These are phyloP conservation scores for Wallacemonas sp. DNA, from an alignment of 208 protist species.

Conservation along the genomic window DNA sequence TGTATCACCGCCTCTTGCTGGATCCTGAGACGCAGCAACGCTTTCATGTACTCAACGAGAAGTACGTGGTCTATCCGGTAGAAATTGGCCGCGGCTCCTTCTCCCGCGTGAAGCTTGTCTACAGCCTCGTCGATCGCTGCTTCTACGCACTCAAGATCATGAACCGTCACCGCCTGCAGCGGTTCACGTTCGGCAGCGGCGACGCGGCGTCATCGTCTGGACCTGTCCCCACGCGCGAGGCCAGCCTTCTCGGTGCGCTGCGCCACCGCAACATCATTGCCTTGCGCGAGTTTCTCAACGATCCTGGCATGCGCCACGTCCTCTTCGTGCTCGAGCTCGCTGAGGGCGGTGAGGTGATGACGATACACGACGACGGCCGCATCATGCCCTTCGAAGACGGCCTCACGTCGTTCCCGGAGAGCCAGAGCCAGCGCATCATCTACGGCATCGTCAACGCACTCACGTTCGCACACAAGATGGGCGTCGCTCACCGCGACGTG, in stretches of 20 bases:
- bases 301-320: constrained; percentile 76
- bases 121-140: constrained; percentile 37
- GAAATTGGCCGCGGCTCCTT: constrained; percentile 63
- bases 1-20: neutral
- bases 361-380: constrained; percentile 44
- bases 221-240: constrained; percentile 78
- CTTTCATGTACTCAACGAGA: constrained; percentile 50
- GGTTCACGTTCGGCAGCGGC: constrained; percentile 31
- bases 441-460: constrained; percentile 42
- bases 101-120: constrained; percentile 63
- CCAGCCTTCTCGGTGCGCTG: constrained; percentile 93
- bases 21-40: neutral
- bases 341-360: constrained; percentile 48
- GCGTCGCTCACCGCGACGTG: constrained; percentile 74
- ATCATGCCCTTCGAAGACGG: constrained; percentile 33
- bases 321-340: constrained; percentile 90
- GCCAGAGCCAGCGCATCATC: constrained; percentile 26
- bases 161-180: constrained; percentile 36
- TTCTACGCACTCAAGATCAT: constrained; percentile 74
- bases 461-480: constrained; percentile 50
- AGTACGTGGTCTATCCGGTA: constrained; percentile 65
- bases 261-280: constrained; percentile 90
- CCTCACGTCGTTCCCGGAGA: constrained; percentile 31
- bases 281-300: constrained; percentile 93
- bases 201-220: constrained; percentile 22